Percentiles rank a stretch among this genome's conserved stretches.
Evolutionary conservation across 1,284 basidiomycete species (phyloP).

Genomic region (Cutaneotrichosporon spelunceum): DNA sequence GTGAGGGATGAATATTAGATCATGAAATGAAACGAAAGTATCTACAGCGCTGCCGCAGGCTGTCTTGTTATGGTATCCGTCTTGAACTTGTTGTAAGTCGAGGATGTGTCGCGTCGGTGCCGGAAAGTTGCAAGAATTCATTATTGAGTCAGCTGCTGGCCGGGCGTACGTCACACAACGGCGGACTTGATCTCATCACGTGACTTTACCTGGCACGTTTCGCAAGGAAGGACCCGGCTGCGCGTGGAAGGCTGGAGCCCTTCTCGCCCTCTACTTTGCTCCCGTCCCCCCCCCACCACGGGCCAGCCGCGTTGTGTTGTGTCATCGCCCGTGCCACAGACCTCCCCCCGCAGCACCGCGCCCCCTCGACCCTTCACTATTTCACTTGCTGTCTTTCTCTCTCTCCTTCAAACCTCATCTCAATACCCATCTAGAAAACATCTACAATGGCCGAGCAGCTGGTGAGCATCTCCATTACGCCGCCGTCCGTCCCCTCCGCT

Average conservation of each 20-base stretch:
- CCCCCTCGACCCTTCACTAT: no score
- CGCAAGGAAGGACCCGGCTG: no score
- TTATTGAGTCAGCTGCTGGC: not conserved
- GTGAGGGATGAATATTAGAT: not conserved
- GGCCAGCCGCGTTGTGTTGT: no score
- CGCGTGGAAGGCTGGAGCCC: no score
- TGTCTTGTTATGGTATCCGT: not conserved
- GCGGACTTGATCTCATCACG: not conserved
- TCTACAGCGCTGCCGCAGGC: not conserved
- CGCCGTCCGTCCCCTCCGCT: not conserved
- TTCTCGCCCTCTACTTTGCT: no score
- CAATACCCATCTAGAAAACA: conserved; percentile 10
- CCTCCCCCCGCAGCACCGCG: not conserved
- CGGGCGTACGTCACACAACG: not conserved
- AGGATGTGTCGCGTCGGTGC: not conserved
- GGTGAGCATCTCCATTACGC: conserved; percentile 53
- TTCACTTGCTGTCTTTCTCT: not conserved
- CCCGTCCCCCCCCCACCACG: no score
- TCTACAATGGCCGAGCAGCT: conserved; percentile 64
- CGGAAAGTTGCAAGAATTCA: not conserved
- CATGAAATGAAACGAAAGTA: not conserved
- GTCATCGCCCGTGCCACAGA: not conserved
- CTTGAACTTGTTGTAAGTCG: not conserved
- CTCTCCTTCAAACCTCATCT: conserved; percentile 6
- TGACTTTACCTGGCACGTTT: not conserved